Base-by-base conservation (phyloP, 1,284 basidiomycete genomes). In the Papiliotrema laurentii region DNA sequence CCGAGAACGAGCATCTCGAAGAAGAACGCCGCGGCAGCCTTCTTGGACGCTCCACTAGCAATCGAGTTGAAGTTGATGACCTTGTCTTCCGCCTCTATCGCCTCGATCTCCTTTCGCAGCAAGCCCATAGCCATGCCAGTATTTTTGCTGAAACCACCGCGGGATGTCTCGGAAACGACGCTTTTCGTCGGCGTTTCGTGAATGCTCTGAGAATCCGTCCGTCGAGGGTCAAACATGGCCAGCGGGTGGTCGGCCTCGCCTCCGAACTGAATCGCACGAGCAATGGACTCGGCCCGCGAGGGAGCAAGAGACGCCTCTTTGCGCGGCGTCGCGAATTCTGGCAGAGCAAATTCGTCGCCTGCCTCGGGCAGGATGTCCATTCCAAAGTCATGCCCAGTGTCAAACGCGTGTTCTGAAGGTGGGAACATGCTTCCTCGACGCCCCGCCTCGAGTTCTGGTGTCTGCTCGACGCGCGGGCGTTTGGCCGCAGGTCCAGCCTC, bases 1-100 rank as follows among this genome's bases (percentile, higher is more conserved):
- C 89, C 86, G 2, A 98, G 82, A 3, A 97, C 89, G 26, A 98
- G 84, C 45, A 97, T 75, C 74, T 98, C 94, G 66, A 97, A 98
- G 80, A 98, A 98, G 80, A 98, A 97, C 2, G 89, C 84, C 0
- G 92, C 83, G 0, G 93, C 91, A 3, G 92, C 94, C 39, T 90
- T 83, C 45, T 89, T 84, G 7, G 88, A 87, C 21, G 40, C n/a
- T 16, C 37, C 59, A 69, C 77, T 51, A 2, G 86, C 79, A 75
- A 87, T 81, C 61, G 81, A 76, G 45, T 80, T 79, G 75, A 92
- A 93, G 62, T 82, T 84, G 58, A 90, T 71, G 5, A 76, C 74
- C 70, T 82, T 84, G 37, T 51, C 51, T 18, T 53, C 63, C 19
- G 60, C 59, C 36, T 69, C 63, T 22, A 67, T 63, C 36, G 61